A percentile compares a stretch with the other conserved stretches of the same genome.
phyloP scores from a whole-genome alignment of 192 early-diverging fungal species.

The Physocladia obscura region DNA sequence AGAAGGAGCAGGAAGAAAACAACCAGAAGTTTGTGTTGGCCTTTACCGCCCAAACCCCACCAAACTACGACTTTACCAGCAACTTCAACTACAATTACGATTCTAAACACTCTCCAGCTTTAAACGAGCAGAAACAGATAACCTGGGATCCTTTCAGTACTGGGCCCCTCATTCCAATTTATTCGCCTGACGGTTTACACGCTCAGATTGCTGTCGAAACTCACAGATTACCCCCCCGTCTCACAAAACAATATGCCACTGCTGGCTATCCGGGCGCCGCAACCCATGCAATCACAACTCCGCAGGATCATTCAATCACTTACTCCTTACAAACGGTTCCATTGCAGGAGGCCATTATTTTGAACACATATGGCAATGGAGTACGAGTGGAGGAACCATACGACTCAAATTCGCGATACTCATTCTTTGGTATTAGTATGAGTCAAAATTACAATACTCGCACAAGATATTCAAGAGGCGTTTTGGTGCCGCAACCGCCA shows the following conservation, averaged over 20 bases:
- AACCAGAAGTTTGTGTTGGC: no score
- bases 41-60: no score
- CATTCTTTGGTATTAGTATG: no score
- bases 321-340: constrained; percentile 1
- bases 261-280: constrained; percentile 15
- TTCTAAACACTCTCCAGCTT: no score
- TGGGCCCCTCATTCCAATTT: neutral
- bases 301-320: neutral
- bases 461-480: neutral
- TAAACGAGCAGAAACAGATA: no score
- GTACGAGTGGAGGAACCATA: constrained; percentile 7
- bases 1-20: no score
- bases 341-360: neutral
- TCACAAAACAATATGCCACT: constrained; percentile 5
- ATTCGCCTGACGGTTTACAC: neutral
- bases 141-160: no score
- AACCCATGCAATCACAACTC: constrained; percentile 2
- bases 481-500: neutral
- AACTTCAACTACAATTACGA: no score
- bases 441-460: no score
- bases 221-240: constrained; percentile 13
- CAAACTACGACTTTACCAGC: no score
- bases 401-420: neutral
- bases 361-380: neutral
- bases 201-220: neutral